These are phyloP conservation scores for Penicillium hesseltinei DNA, from an alignment of 2,329 filamentous ascomycete species.

Conservation along the genomic window DNA sequence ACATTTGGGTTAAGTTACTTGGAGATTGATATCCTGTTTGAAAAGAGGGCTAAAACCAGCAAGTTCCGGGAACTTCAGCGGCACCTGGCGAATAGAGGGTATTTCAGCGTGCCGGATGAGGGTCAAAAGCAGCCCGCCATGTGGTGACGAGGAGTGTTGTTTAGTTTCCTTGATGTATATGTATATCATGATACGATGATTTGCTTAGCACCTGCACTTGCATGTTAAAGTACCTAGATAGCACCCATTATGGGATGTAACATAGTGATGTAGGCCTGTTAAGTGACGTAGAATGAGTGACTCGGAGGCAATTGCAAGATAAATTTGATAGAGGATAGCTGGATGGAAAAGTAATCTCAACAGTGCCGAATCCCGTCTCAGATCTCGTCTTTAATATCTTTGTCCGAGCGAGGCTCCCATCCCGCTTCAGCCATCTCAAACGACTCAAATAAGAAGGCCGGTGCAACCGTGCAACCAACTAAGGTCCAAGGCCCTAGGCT, in stretches of 20 bases:
- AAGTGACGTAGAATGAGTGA: background rate
- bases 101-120: background rate
- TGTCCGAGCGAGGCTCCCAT: conserved; percentile 8
- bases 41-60: no score
- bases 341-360: no score
- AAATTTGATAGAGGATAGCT: no score
- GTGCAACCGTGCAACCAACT: conserved; percentile 33
- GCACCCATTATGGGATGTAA: background rate
- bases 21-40: no score
- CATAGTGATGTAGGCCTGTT: background rate
- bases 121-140: background rate
- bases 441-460: conserved; percentile 6
- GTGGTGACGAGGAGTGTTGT: background rate
- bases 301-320: no score
- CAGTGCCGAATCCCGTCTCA: no score
- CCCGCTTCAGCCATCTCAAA: conserved; percentile 34
- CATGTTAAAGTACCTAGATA: background rate
- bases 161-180: background rate
- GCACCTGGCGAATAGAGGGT: no score
- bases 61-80: no score
- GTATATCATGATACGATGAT: background rate
- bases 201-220: background rate
- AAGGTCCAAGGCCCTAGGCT: conserved; percentile 52
- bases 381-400: background rate
- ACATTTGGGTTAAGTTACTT: no score